Percentiles rank a stretch among this genome's conserved stretches.
Conservation (phyloP, 75 land plant species). For the Cupressus sempervirens region DNA sequence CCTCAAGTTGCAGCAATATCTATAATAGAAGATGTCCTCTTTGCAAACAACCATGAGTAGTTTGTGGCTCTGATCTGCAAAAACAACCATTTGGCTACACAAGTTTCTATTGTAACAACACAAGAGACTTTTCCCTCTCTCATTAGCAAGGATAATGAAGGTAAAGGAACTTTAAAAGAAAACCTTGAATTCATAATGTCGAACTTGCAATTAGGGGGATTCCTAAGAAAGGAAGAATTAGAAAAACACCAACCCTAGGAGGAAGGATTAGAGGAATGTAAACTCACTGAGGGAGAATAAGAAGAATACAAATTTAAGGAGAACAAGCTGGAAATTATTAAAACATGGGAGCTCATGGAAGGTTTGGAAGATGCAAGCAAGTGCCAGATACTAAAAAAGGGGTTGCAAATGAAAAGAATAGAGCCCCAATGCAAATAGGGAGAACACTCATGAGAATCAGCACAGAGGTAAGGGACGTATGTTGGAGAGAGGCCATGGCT, state of each 20-base stretch:
- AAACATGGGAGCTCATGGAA: conserved; percentile 2
- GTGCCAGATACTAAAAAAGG: no score
- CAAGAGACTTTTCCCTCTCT: neutral
- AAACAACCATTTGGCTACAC: neutral
- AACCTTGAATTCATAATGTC: neutral
- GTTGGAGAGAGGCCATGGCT: no score
- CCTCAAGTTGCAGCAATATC: neutral
- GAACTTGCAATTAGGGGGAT: neutral
- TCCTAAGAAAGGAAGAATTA: neutral
- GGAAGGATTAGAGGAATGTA: neutral
- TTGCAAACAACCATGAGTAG: neutral
- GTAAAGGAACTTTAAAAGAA: neutral
- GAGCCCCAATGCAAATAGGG: no score
- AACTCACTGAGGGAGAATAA: neutral
- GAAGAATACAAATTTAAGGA: neutral
- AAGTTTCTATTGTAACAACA: neutral
- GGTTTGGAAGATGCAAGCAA: conserved; percentile 7
- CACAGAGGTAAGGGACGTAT: no score
- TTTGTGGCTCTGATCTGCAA: conserved; percentile 10
- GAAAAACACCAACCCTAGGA: neutral
- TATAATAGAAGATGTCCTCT: conserved; percentile 5
- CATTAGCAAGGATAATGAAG: conserved; percentile 4
- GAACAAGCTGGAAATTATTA: no score
- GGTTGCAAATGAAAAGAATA: no score
- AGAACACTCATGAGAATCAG: no score